Evolutionary conservation across 2,329 filamentous ascomycete species (phyloP).

Genomic region (Arthrobotrys entomopaga): DNA sequence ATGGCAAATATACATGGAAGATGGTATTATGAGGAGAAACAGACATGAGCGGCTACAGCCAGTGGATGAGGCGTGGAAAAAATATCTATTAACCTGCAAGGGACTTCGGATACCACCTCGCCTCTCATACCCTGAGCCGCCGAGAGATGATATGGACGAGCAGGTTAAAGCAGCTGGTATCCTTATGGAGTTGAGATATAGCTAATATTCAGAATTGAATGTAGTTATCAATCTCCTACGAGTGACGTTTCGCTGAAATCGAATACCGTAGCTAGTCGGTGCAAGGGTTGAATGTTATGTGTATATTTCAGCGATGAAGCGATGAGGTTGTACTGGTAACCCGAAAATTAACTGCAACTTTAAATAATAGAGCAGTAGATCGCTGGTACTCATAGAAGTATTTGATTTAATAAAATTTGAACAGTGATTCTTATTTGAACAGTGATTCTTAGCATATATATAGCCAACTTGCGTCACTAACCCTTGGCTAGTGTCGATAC

Average conservation of each 20-base stretch:
- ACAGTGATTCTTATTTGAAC: too few relatives aligned
- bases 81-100: slow-evolving; percentile 29
- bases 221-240: neutral
- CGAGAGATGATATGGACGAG: slow-evolving; percentile 8
- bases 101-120: slow-evolving; percentile 31
- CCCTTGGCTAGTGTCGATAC: too few relatives aligned
- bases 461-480: too few relatives aligned
- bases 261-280: too few relatives aligned
- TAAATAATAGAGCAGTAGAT: too few relatives aligned
- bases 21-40: slow-evolving; percentile 23
- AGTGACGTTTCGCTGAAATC: neutral
- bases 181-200: slow-evolving; percentile 43
- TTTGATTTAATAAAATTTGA: too few relatives aligned
- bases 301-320: too few relatives aligned
- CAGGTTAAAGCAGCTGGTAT: slow-evolving; percentile 40
- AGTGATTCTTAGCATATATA: too few relatives aligned
- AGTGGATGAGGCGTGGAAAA: slow-evolving; percentile 32
- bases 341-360: too few relatives aligned
- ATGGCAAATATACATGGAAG: slow-evolving; percentile 49
- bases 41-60: slow-evolving; percentile 35
- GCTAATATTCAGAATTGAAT: neutral
- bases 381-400: too few relatives aligned
- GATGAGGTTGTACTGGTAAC: too few relatives aligned
- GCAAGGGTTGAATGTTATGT: too few relatives aligned
- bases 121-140: slow-evolving; percentile 32